These are phyloP conservation scores for Peltaster fructicola DNA, from an alignment of 2,329 filamentous ascomycete genomes.

Conservation along the genomic window DNA sequence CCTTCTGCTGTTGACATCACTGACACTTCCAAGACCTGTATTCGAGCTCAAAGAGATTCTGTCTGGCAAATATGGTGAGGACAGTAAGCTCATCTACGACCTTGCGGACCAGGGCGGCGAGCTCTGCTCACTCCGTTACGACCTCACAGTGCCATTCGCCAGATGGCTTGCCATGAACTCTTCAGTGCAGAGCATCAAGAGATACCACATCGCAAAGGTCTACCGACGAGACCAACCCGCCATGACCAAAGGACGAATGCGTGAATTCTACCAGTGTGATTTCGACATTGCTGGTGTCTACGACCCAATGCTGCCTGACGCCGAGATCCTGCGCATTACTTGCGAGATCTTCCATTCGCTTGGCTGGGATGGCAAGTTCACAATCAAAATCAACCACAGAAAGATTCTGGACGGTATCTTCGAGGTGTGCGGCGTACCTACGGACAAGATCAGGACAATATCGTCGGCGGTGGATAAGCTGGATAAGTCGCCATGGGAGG, in stretches of 20 bases:
- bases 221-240: slow-evolving; percentile 68
- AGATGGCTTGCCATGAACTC: slow-evolving; percentile 88
- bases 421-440: slow-evolving; percentile 72
- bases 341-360: slow-evolving; percentile 72
- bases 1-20: slow-evolving; percentile 1
- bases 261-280: slow-evolving; percentile 95
- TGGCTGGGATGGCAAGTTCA: slow-evolving; percentile 55
- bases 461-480: slow-evolving; percentile 91
- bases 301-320: slow-evolving; percentile 83
- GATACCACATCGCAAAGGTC: slow-evolving; percentile 91
- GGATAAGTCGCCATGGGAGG: slow-evolving; percentile 74
- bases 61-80: slow-evolving; percentile 80
- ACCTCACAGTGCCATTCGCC: slow-evolving; percentile 78
- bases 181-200: slow-evolving; percentile 65
- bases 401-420: slow-evolving; percentile 90
- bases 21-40: slow-evolving; percentile 33
- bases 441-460: slow-evolving; percentile 74
- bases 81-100: slow-evolving; percentile 83
- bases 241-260: slow-evolving; percentile 80
- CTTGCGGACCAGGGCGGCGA: slow-evolving; percentile 77
- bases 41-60: slow-evolving; percentile 80
- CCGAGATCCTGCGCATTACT: slow-evolving; percentile 71
- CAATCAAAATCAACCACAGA: slow-evolving; percentile 88
- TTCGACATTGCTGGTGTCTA: slow-evolving; percentile 83
- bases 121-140: slow-evolving; percentile 68